Conservation (phyloP, 2,329 filamentous ascomycete genomes). For the Graphilbum sp. region DNA sequence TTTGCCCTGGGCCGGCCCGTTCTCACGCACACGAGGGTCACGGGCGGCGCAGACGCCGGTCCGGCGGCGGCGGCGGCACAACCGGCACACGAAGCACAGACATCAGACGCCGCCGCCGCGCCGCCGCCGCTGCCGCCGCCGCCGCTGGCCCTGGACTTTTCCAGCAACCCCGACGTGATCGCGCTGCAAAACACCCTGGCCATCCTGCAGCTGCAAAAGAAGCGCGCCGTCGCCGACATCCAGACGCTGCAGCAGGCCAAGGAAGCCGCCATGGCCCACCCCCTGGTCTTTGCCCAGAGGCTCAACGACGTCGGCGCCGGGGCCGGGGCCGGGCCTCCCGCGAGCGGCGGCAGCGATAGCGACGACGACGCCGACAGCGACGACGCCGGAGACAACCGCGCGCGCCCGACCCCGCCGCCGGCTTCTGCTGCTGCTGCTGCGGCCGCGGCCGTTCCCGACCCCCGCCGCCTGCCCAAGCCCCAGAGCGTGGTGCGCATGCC, state of each 20-base stretch:
- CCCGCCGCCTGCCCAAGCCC: conserved; percentile 46
- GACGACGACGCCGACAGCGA: conserved; percentile 16
- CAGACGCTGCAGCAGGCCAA: conserved; percentile 53
- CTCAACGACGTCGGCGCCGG: conserved; percentile 24
- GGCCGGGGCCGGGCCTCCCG: background rate
- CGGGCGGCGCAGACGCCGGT: conserved; percentile 1
- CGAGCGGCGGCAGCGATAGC: conserved; percentile 12
- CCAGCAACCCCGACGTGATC: conserved; percentile 67
- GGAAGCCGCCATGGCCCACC: conserved; percentile 51
- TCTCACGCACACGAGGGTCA: conserved; percentile 6
- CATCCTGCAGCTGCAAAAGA: conserved; percentile 71
- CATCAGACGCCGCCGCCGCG: background rate
- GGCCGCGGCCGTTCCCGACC: conserved; percentile 1
- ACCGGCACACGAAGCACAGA: background rate
- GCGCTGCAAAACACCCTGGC: conserved; percentile 74
- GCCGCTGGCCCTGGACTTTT: conserved; percentile 38
- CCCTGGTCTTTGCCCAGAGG: conserved; percentile 54
- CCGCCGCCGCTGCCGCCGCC: conserved; percentile 22
- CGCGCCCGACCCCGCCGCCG: background rate
- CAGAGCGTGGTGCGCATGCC: conserved; percentile 78
- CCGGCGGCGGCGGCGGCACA: conserved; percentile 3
- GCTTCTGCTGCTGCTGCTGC: background rate
- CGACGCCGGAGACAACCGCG: conserved; percentile 9
- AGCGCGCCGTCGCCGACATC: conserved; percentile 62
- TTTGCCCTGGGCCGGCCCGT: conserved; percentile 8